phyloP scores from a whole-genome alignment of 352 stramenopile genomes.

The Globisporangium echinulatum region DNA sequence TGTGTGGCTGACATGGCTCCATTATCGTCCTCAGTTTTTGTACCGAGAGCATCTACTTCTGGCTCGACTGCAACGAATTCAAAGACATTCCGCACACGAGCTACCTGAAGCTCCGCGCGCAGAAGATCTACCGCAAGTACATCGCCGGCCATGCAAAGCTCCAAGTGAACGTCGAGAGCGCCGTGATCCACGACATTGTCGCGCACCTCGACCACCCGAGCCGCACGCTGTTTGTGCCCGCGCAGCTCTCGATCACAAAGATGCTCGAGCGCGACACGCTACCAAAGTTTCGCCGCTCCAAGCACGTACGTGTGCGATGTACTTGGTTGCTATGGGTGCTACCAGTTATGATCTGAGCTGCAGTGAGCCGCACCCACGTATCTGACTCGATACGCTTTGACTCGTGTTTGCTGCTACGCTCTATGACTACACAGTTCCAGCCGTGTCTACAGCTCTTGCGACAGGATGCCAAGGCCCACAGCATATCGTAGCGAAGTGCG shows the following conservation, averaged over 20 bases:
- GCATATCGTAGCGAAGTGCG: too few species aligned
- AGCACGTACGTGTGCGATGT: slow-evolving; percentile 36
- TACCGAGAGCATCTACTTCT: slow-evolving; percentile 81
- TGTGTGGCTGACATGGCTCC: neutral
- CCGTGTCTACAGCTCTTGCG: slow-evolving; percentile 33
- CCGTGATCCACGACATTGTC: slow-evolving; percentile 49
- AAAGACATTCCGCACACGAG: slow-evolving; percentile 69
- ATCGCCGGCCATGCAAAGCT: slow-evolving; percentile 56
- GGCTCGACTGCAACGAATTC: slow-evolving; percentile 78
- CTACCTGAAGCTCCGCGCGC: slow-evolving; percentile 66
- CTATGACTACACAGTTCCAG: slow-evolving; percentile 20
- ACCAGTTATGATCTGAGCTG: neutral
- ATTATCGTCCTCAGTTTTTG: slow-evolving; percentile 36
- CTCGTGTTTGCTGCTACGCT: neutral
- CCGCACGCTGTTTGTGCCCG: slow-evolving; percentile 49
- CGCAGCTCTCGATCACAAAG: slow-evolving; percentile 61
- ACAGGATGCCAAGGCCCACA: slow-evolving; percentile 8
- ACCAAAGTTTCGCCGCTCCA: slow-evolving; percentile 65
- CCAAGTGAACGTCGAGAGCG: slow-evolving; percentile 65
- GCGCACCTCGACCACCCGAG: slow-evolving; percentile 45
- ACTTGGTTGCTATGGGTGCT: neutral
- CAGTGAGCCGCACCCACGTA: neutral
- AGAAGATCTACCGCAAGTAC: slow-evolving; percentile 81
- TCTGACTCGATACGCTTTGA: neutral
- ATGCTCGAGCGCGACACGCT: slow-evolving; percentile 74